phyloP scores from a whole-genome alignment of 176 grass and related monocot genomes.

The Canna indica region DNA sequence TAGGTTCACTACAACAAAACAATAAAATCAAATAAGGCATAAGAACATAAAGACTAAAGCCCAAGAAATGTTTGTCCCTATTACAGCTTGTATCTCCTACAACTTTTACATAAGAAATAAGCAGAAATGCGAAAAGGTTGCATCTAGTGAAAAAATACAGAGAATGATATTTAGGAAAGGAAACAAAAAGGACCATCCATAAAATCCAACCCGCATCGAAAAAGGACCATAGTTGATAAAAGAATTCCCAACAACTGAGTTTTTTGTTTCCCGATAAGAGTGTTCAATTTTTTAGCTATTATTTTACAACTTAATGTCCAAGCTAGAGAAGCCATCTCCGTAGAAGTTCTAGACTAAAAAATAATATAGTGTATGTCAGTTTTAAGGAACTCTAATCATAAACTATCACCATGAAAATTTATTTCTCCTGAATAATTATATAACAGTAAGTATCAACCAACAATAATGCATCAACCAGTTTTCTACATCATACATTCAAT shows the following conservation, averaged over 20 bases:
- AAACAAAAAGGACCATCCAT: not conserved
- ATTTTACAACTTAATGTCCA: not conserved
- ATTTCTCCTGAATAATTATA: not conserved
- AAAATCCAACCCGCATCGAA: not conserved
- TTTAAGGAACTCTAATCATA: not conserved
- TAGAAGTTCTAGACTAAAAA: not conserved
- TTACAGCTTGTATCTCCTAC: too few species aligned
- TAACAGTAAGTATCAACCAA: not conserved
- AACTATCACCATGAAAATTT: not conserved
- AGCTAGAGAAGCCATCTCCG: not conserved
- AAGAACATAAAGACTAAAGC: too few species aligned
- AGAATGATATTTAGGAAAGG: not conserved
- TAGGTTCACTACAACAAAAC: too few species aligned
- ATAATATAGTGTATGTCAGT: not conserved
- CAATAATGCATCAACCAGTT: not conserved
- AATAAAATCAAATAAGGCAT: too few species aligned
- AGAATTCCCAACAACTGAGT: not conserved
- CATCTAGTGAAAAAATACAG: not conserved
- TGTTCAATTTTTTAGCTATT: too few species aligned
- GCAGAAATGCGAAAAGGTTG: not conserved
- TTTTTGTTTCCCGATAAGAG: not conserved
- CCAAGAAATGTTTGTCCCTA: too few species aligned
- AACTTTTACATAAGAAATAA: too few species aligned
- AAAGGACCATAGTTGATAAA: not conserved
- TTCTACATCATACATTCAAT: not conserved